phyloP scores from a whole-genome alignment of 768 basidiomycete species.

The Mycena kentingensis region DNA sequence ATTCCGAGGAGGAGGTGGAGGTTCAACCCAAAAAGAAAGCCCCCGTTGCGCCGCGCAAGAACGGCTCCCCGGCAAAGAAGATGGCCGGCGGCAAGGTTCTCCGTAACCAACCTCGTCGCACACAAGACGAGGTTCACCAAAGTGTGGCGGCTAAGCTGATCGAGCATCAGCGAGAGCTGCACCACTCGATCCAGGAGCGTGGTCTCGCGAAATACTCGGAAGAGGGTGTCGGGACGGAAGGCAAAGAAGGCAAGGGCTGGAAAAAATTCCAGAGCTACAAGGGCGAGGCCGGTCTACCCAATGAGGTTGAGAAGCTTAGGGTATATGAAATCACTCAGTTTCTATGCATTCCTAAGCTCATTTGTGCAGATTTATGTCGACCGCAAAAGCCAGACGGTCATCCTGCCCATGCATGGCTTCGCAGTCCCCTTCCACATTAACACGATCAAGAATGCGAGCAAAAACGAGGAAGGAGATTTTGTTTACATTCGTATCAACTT shows the following conservation, averaged over 20 bases:
- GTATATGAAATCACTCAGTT: conserved; percentile 42
- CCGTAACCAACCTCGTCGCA: conserved; percentile 86
- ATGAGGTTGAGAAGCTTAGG: conserved; percentile 76
- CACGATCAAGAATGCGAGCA: conserved; percentile 96
- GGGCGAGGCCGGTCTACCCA: conserved; percentile 87
- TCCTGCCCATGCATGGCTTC: conserved; percentile 92
- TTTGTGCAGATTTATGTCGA: conserved; percentile 80
- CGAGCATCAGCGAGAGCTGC: conserved; percentile 87
- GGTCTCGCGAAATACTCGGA: conserved; percentile 85
- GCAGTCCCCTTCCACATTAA: conserved; percentile 98
- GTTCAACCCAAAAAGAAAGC: conserved; percentile 57
- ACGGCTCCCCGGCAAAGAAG: conserved; percentile 74
- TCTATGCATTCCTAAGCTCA: background rate
- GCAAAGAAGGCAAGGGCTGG: conserved; percentile 91
- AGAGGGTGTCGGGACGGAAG: conserved; percentile 69
- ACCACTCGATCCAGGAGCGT: conserved; percentile 70
- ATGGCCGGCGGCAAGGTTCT: conserved; percentile 84
- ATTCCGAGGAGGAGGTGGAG: conserved; percentile 59
- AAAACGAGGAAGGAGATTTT: conserved; percentile 94
- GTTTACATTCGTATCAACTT: conserved; percentile 97
- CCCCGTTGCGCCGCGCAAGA: conserved; percentile 51
- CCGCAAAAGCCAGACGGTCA: conserved; percentile 84
- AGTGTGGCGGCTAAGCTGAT: conserved; percentile 77
- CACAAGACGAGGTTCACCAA: conserved; percentile 80
- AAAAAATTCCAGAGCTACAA: conserved; percentile 97